phyloP scores from a whole-genome alignment of 75 land plant species.

The Selaginella tamariscina region DNA sequence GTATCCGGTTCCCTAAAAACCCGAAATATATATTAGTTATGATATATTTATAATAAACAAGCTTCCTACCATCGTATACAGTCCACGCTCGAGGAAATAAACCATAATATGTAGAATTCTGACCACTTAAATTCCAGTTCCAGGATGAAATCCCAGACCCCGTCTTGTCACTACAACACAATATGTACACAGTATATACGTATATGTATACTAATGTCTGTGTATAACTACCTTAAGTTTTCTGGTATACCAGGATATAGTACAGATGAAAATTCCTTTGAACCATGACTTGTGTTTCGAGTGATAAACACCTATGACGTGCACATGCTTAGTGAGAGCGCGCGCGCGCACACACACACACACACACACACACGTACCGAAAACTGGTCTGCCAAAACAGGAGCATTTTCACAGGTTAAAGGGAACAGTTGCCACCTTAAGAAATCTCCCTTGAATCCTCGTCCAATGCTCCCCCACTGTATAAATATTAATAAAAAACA shows the following conservation, averaged over 20 bases:
- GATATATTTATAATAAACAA: background rate
- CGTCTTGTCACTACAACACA: constrained; percentile 31
- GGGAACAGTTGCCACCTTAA: constrained; percentile 82
- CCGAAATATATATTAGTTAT: too few relatives aligned
- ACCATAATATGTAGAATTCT: constrained; percentile 94
- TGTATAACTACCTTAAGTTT: too few relatives aligned
- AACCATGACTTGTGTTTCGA: constrained; percentile 44
- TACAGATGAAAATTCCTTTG: constrained; percentile 76
- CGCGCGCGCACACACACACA: too few relatives aligned
- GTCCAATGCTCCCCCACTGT: constrained; percentile 95
- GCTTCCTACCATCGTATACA: constrained; percentile 78
- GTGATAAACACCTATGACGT: constrained; percentile 78
- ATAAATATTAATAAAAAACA: constrained; percentile 6
- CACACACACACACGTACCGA: too few relatives aligned
- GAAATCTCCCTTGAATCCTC: constrained; percentile 96
- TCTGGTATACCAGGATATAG: constrained; percentile 73
- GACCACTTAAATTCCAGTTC: constrained; percentile 93
- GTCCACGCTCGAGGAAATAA: constrained; percentile 98
- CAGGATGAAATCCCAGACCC: constrained; percentile 65
- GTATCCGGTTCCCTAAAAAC: constrained; percentile 98
- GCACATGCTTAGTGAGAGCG: too few relatives aligned
- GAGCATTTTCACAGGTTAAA: constrained; percentile 64
- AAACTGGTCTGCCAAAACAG: constrained; percentile 85
- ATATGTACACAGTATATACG: too few relatives aligned
- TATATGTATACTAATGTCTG: too few relatives aligned